A percentile compares a stretch with the other conserved stretches of the same genome.
Evolutionary conservation across 495 filamentous ascomycete genomes (phyloP).

Genomic region (Talaromyces stipitatus): DNA sequence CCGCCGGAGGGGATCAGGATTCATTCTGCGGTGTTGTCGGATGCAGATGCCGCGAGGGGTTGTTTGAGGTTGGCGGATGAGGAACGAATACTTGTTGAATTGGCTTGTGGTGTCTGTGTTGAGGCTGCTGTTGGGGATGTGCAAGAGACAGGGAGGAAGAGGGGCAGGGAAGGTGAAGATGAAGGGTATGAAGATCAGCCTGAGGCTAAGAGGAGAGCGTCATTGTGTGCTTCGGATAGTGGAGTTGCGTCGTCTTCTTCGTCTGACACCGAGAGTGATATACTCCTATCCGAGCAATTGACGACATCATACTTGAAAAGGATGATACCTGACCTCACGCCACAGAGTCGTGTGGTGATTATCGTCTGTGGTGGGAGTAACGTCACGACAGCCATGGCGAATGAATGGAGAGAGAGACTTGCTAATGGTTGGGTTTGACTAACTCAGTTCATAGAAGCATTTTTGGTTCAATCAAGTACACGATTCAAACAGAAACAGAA

Average conservation of each 20-base stretch:
- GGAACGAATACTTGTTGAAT: conserved; percentile 71
- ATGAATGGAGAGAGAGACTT: conserved; percentile 48
- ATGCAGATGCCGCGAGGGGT: conserved; percentile 73
- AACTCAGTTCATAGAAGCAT: background rate
- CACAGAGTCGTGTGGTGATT: conserved; percentile 66
- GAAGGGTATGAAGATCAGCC: background rate
- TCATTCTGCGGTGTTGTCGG: conserved; percentile 61
- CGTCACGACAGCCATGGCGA: conserved; percentile 60
- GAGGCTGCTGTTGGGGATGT: conserved; percentile 46
- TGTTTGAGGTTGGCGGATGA: conserved; percentile 73
- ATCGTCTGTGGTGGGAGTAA: conserved; percentile 82
- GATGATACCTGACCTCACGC: conserved; percentile 49
- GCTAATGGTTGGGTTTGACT: conserved; percentile 30
- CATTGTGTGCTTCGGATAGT: background rate
- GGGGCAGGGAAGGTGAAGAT: no score
- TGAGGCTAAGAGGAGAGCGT: conserved; percentile 29
- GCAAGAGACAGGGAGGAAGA: no score
- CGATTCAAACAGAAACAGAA: conserved; percentile 11
- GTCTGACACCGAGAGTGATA: conserved; percentile 6
- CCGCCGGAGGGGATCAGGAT: conserved; percentile 42
- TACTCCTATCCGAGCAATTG: conserved; percentile 8
- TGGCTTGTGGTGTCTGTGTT: conserved; percentile 73
- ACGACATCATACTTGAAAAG: conserved; percentile 44
- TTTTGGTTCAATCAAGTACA: background rate
- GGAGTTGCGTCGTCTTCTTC: background rate